Evolutionary conservation across 805 yeast species (phyloP), one percentile per base, ranked within the genome.

Genomic region (Lachancea thermotolerans): DNA sequence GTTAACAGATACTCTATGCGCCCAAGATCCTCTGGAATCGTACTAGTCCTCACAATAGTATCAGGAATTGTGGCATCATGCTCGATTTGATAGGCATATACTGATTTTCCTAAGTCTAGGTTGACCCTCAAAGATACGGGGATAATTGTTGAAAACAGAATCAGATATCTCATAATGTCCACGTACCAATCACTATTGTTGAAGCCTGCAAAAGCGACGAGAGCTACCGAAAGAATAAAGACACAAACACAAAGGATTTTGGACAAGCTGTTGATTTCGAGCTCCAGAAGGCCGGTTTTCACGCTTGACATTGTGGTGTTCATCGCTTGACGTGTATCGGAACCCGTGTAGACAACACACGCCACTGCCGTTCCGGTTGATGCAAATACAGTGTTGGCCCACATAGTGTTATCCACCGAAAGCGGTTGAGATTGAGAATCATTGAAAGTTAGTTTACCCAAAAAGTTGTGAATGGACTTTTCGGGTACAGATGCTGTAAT

Each of bases 351-450:
- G 2, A 89, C 72, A 12, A 93, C 79, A 55, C 91, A 81, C 1
- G 95, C 99, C 39, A 90, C 71, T 7, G 95, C 93, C 2, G 87
- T 77, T 11, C 97, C 98, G 28, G 57, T 55, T 0, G 96, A 85
- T 0, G 99, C 98, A 12, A 95, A 71, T 1, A 95, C 97, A 0
- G 99, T 93, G 62, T 93, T 93, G 11, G 98, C 97, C 99, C 99
- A 93, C 61, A 95, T 65, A 0, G 99, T 88, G 58, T 91, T 90
- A 64, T 93, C 99, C 9, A 93, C 80, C 2, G 83, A 73, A 11
- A 93, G 68, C 3, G 93, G 85, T n/a, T 48, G 47, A 17, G 75
- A 69, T 1, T 81, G 72, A 25, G 77, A 73, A 35, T 75, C 76
- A 42, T 79, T 81, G 48, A 74, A 72, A 2, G 79, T 70, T 17